phyloP scores from a whole-genome alignment of 2,329 filamentous ascomycete species.

The Decorospora gaudefroyi region DNA sequence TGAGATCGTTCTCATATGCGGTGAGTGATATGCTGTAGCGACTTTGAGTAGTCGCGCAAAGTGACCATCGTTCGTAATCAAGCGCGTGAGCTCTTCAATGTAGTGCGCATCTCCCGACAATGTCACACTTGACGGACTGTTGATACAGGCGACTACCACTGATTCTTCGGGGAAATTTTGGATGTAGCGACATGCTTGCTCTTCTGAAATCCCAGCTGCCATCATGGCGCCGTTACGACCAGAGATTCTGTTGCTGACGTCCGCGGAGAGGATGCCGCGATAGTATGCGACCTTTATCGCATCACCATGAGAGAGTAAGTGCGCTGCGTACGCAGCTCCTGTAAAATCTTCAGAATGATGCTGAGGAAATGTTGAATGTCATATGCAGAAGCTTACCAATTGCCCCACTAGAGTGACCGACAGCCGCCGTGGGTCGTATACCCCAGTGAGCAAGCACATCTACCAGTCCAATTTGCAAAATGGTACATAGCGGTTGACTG shows the following conservation, averaged over 20 bases:
- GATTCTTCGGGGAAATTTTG: too few relatives aligned
- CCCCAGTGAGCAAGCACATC: slow-evolving; percentile 17
- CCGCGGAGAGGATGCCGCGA: too few relatives aligned
- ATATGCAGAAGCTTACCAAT: slow-evolving; percentile 32
- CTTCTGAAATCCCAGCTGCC: too few relatives aligned
- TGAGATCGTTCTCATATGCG: slow-evolving; percentile 43
- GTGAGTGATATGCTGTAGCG: slow-evolving; percentile 54
- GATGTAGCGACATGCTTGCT: too few relatives aligned
- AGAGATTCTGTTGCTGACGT: too few relatives aligned
- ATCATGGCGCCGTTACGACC: too few relatives aligned
- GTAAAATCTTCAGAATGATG: slow-evolving; percentile 21
- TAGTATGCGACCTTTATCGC: slow-evolving; percentile 14
- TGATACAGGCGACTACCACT: too few relatives aligned
- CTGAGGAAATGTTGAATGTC: too few relatives aligned
- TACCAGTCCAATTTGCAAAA: slow-evolving; percentile 27
- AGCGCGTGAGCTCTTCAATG: too few relatives aligned
- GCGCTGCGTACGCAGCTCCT: background rate
- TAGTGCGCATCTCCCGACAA: slow-evolving; percentile 6
- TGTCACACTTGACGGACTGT: too few relatives aligned
- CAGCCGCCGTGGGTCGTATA: slow-evolving; percentile 16
- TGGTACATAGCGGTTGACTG: slow-evolving; percentile 26
- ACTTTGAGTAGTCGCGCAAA: slow-evolving; percentile 8
- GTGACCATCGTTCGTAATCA: too few relatives aligned
- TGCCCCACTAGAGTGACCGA: slow-evolving; percentile 30
- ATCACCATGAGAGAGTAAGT: slow-evolving; percentile 5